Evolutionary conservation across 768 basidiomycete genomes (phyloP).

Genomic region (Pleurotus tuoliensis): DNA sequence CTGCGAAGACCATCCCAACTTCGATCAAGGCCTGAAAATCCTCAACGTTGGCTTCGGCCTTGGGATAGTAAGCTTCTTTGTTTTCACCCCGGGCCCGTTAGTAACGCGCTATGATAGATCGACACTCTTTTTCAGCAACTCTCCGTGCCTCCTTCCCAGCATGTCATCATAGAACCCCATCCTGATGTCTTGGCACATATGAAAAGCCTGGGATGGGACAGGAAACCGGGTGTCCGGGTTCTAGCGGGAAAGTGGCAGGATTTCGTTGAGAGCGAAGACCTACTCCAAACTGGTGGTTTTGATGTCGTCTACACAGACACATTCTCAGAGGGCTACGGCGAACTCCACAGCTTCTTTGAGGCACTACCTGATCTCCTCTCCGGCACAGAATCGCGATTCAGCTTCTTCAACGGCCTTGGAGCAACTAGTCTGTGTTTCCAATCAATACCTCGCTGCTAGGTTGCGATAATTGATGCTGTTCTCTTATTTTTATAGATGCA

Average conservation of each 20-base stretch:
- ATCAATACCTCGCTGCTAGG: slow-evolving; percentile 1
- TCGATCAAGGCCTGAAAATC: slow-evolving; percentile 49
- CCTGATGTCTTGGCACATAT: slow-evolving; percentile 86
- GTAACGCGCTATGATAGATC: slow-evolving; percentile 47
- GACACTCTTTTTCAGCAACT: slow-evolving; percentile 76
- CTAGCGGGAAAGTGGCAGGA: slow-evolving; percentile 96
- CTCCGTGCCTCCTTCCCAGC: slow-evolving; percentile 54
- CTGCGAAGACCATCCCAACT: slow-evolving; percentile 46
- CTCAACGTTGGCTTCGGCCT: slow-evolving; percentile 94
- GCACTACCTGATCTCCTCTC: slow-evolving; percentile 72
- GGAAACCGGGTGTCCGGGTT: slow-evolving; percentile 71
- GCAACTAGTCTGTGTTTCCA: slow-evolving; percentile 70
- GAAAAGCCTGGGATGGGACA: slow-evolving; percentile 72
- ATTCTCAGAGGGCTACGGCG: slow-evolving; percentile 84
- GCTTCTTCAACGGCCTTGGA: slow-evolving; percentile 97
- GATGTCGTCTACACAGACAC: slow-evolving; percentile 92
- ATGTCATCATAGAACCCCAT: slow-evolving; percentile 94
- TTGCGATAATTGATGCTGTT: slow-evolving; percentile 9
- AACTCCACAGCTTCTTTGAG: slow-evolving; percentile 79
- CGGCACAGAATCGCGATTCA: slow-evolving; percentile 73
- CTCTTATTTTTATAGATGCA: slow-evolving; percentile 48
- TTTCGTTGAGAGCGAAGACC: slow-evolving; percentile 54
- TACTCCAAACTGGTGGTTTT: slow-evolving; percentile 70
- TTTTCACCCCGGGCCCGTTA: not conserved
- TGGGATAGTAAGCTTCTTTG: slow-evolving; percentile 63